Evolutionary conservation across 139 green algal species (phyloP).

Genomic region (Chlamydomonas applanata): DNA sequence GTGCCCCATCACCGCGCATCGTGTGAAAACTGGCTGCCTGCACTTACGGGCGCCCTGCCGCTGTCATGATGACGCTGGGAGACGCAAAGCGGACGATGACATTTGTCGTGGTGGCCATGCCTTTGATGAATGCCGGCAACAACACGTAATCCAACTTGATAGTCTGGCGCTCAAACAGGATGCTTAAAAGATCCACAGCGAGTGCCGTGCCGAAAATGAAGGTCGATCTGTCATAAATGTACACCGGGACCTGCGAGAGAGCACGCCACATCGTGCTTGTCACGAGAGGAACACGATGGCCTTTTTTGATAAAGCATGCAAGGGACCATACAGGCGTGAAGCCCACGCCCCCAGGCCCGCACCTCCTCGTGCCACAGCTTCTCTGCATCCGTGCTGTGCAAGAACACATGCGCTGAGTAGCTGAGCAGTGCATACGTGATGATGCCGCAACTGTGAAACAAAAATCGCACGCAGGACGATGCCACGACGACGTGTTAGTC

Average conservation of each 20-base stretch:
- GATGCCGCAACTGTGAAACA: constrained; percentile 11
- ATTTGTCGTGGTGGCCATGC: constrained; percentile 54
- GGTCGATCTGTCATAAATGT: constrained; percentile 38
- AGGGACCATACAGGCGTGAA: too few species aligned
- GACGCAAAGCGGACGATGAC: constrained; percentile 29
- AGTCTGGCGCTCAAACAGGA: constrained; percentile 48
- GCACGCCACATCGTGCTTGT: not conserved
- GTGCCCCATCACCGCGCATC: too few species aligned
- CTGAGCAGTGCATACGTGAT: constrained; percentile 25
- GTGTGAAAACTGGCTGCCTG: too few species aligned
- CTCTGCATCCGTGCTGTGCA: constrained; percentile 24
- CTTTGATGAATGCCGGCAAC: constrained; percentile 59
- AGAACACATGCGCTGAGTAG: not conserved
- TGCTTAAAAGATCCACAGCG: constrained; percentile 37
- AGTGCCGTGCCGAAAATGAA: constrained; percentile 43
- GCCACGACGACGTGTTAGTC: too few species aligned
- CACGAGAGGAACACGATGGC: constrained; percentile 5
- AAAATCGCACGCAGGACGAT: too few species aligned
- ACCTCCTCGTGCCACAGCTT: too few species aligned
- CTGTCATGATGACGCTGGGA: constrained; percentile 16
- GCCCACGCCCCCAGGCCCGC: too few species aligned
- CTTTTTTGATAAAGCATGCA: constrained; percentile 8
- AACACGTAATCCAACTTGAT: constrained; percentile 67
- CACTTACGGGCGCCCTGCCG: constrained; percentile 18
- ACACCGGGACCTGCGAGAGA: constrained; percentile 21